phyloP scores from a whole-genome alignment of 805 yeast species.

The Debaryomyces hansenii region DNA sequence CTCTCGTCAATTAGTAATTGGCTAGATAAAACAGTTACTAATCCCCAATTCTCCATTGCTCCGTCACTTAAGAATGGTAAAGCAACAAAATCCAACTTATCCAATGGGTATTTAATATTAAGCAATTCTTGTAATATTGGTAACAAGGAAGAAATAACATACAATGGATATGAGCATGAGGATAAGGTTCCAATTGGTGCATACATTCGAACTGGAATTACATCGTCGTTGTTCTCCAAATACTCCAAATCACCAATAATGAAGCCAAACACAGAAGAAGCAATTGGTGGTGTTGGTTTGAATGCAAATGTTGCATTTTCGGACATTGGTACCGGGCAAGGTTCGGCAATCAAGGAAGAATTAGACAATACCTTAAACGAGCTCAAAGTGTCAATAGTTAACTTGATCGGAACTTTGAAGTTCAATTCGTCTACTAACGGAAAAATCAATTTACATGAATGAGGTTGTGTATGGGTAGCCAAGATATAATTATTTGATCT shows the following conservation, averaged over 20 bases:
- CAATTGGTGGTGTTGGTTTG: slow-evolving; percentile 55
- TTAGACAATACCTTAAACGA: slow-evolving; percentile 55
- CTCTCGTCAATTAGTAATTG: slow-evolving; percentile 36
- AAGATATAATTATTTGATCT: slow-evolving; percentile 51
- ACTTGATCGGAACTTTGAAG: slow-evolving; percentile 50
- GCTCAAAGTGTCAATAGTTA: slow-evolving; percentile 47
- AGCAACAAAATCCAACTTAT: slow-evolving; percentile 65
- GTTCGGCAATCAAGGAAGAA: slow-evolving; percentile 28
- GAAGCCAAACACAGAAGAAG: slow-evolving; percentile 67
- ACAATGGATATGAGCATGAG: slow-evolving; percentile 51
- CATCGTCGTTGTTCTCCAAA: slow-evolving; percentile 18
- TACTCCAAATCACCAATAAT: slow-evolving; percentile 66
- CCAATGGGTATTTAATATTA: slow-evolving; percentile 51
- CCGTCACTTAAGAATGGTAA: slow-evolving; percentile 73
- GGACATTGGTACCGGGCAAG: slow-evolving; percentile 14
- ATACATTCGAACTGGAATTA: slow-evolving; percentile 50
- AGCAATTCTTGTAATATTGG: slow-evolving; percentile 50
- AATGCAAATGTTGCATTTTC: slow-evolving; percentile 42
- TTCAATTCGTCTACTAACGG: slow-evolving; percentile 71
- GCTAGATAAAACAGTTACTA: slow-evolving; percentile 58
- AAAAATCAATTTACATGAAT: slow-evolving; percentile 58
- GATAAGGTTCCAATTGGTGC: slow-evolving; percentile 54
- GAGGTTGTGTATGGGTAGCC: slow-evolving; percentile 75
- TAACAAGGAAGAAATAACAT: slow-evolving; percentile 45
- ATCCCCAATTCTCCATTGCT: slow-evolving; percentile 80